Conservation (phyloP, 2,329 filamentous ascomycete species). For the Endoconidiophora polonica region DNA sequence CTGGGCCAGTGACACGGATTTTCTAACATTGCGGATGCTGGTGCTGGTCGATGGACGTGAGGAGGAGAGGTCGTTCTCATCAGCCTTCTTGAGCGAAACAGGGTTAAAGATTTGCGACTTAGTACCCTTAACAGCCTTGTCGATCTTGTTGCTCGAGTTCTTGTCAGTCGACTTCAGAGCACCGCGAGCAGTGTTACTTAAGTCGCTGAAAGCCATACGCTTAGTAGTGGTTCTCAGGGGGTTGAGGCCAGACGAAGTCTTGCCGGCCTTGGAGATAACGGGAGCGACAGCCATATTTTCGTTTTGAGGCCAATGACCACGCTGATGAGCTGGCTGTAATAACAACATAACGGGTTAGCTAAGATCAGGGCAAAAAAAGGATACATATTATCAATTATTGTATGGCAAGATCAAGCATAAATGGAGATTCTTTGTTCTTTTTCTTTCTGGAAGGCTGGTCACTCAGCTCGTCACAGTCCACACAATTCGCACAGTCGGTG, state of each 20-base stretch:
- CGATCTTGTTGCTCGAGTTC: conserved; percentile 22
- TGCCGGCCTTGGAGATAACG: conserved; percentile 32
- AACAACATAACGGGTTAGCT: not conserved
- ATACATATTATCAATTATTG: not conserved
- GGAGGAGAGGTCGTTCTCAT: conserved; percentile 5
- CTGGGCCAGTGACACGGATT: conserved; percentile 2
- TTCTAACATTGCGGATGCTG: not conserved
- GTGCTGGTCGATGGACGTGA: not conserved
- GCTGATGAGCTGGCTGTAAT: conserved; percentile 24
- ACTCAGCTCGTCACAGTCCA: not conserved
- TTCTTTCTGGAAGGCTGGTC: not conserved
- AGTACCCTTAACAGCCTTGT: conserved; percentile 22
- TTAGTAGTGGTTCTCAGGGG: conserved; percentile 50
- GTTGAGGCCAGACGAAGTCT: conserved; percentile 29
- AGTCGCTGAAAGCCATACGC: conserved; percentile 64
- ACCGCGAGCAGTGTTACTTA: conserved; percentile 48
- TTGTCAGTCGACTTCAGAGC: conserved; percentile 18
- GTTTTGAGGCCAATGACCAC: conserved; percentile 38
- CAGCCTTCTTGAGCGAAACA: conserved; percentile 7
- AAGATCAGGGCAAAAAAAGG: not conserved
- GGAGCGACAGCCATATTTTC: conserved; percentile 48
- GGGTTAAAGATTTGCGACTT: conserved; percentile 13
- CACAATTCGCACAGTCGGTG: not conserved
- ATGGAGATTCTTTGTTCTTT: not conserved
- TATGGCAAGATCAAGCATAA: not conserved